Evolutionary conservation across 2,329 filamentous ascomycete genomes (phyloP), one percentile per base, ranked within the genome.

Genomic region (Aspergillaceae sp.): DNA sequence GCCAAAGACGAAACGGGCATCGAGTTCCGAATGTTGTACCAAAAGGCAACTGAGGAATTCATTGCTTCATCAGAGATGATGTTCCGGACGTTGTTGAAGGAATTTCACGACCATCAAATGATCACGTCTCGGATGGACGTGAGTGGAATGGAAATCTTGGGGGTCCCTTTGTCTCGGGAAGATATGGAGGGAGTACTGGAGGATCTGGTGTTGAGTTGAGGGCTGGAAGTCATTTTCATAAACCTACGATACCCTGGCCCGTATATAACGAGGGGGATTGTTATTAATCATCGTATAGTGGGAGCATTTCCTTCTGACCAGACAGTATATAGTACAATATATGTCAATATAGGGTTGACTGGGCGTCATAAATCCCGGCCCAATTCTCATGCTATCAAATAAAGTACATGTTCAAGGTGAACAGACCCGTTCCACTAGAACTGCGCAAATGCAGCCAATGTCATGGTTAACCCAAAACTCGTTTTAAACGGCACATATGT

Each of bases 21-120:
- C 10, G 91, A 97, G 69, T 97, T 96, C 64, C 77, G 88, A 26
- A 83, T 88, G 56, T 67, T 98, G 53, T 98, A 97, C 62, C 89
- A 94, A 63, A 96, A 95, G 71, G 90, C 92, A 2, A 85, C 91
- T 4, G 90, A 96, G 68, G 89, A 95, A 61, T 97, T 98, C 65
- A 92, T 98, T 42, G 96, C 91, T 65, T 92, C 87, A 56, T 95
- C 86, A 49, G 92, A 97, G 70, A 89, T 97, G 78, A 89, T 87
- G 51, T 97, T 97, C 71, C 78, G 92, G 50, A 95, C 90, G 28
- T 66, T 98, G 62, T 69, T 98, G 51, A 97, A 97, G 70, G 92
- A 98, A 78, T 92, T 98, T 65, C 88, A 96, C 63, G 92, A 98
- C 60, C 92, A 98, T 71, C 88, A 96, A 61, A 97, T 98, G 82